Conservation (phyloP, 768 basidiomycete genomes). For the Pleurotus djamor region DNA sequence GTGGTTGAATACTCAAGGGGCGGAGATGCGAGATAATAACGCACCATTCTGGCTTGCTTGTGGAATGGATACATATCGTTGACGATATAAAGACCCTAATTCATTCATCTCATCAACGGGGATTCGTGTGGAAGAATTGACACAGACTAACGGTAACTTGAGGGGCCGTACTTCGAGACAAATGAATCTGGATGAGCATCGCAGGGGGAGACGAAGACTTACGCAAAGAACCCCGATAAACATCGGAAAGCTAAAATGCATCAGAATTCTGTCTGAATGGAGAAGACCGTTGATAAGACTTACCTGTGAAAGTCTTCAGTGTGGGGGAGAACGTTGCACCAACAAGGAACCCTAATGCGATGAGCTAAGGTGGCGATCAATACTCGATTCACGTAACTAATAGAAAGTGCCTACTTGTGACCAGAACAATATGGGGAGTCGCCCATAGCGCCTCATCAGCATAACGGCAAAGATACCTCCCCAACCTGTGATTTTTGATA, state of each 20-base stretch:
- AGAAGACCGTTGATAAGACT: background rate
- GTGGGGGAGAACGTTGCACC: slow-evolving; percentile 53
- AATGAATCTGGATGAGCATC: background rate
- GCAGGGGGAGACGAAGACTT: background rate
- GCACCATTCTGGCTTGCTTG: slow-evolving; percentile 50
- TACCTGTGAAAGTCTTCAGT: slow-evolving; percentile 40
- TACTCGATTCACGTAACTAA: background rate
- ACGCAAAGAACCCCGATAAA: slow-evolving; percentile 29
- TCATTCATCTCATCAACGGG: background rate
- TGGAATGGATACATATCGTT: slow-evolving; percentile 61
- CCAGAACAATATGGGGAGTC: slow-evolving; percentile 63
- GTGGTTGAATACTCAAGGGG: background rate
- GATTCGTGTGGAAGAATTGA: background rate
- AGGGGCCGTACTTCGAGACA: slow-evolving; percentile 37
- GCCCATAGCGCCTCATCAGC: slow-evolving; percentile 50
- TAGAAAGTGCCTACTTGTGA: slow-evolving; percentile 30
- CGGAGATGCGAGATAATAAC: background rate
- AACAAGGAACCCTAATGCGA: slow-evolving; percentile 48
- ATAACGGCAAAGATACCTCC: slow-evolving; percentile 47
- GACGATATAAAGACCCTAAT: slow-evolving; percentile 44
- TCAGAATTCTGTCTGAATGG: background rate
- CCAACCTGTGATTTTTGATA: slow-evolving; percentile 26
- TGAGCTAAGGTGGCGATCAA: slow-evolving; percentile 24
- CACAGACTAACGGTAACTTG: slow-evolving; percentile 38
- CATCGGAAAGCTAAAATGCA: slow-evolving; percentile 26